Base-by-base conservation (phyloP, 306 rosid genomes). In the Lathyrus aphaca region DNA sequence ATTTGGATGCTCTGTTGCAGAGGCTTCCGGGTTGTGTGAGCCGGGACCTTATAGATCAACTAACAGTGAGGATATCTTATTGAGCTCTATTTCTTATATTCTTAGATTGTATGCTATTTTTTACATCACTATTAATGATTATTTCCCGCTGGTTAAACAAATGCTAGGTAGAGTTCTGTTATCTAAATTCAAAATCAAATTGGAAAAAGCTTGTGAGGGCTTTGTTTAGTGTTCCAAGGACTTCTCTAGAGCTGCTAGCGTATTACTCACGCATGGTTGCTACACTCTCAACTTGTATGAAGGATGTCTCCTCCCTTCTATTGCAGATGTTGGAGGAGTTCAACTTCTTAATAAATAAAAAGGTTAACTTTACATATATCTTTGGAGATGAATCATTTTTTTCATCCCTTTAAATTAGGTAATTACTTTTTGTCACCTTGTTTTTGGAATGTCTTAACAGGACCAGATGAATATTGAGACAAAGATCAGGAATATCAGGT, bases 11-110 rank as follows among this genome's bases (percentile, higher is more conserved):
- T 83, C 83, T 95, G 78, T 76, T 91, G 65, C 99, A 95, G 88
- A 89, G 97, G 82, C 99, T 95, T 38, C 99, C 97, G 0, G 96
- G 99, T 69, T 95, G 96, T 43, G 99, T 95, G 76, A 89, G 97
- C 91, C 97, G 99, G 66, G 99, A 95, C 75, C 99, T 95, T 81
- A 95, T 95, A 16, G 99, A 95, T 80, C 97, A 91, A 77, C 80
- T 95, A 82, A 89, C 99, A 60, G 99, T 95, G 84, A 87, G 84
- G 54, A 74, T 69, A 10, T 58, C 53, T 35, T 50, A 29, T 66
- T 54, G 60, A 60, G 57, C 68, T 39, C 56, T 81, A 6, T 54
- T 73, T 12, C 35, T 57, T 48, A 21, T 64, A 18, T 65, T 57
- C 63, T 46, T 58, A 16, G 12, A 37, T 45, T 74, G n/a, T 71